These are phyloP conservation scores for Gaillardinia entomophila DNA, from an alignment of 805 yeast species.

Conservation along the genomic window DNA sequence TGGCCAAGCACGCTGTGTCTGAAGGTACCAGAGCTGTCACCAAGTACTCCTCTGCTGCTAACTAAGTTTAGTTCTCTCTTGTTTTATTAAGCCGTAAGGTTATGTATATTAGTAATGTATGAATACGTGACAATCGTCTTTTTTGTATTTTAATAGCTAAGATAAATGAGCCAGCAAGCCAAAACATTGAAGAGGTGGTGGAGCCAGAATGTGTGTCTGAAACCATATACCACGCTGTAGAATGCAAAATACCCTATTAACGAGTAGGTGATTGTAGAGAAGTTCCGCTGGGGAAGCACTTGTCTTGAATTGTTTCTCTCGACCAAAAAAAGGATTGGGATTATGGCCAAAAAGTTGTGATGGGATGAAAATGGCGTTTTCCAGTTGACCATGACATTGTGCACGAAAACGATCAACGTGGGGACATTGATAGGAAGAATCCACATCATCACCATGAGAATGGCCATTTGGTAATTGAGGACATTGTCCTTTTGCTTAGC, in stretches of 20 bases:
- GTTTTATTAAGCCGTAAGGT: slow-evolving; percentile 2
- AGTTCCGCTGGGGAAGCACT: slow-evolving; percentile 30
- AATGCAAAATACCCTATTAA: slow-evolving; percentile 48
- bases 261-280: slow-evolving; percentile 12
- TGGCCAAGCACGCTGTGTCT: slow-evolving; percentile 96
- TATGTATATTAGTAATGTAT: not conserved
- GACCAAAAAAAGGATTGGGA: slow-evolving; percentile 62
- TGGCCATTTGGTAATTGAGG: slow-evolving; percentile 56
- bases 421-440: slow-evolving; percentile 76
- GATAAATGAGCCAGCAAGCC: slow-evolving; percentile 44
- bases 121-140: not conserved
- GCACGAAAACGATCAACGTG: slow-evolving; percentile 72
- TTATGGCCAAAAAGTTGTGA: slow-evolving; percentile 72
- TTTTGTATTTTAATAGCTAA: not conserved
- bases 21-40: slow-evolving; percentile 99
- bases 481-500: slow-evolving; percentile 13
- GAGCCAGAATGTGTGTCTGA: slow-evolving; percentile 78
- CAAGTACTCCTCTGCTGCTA: slow-evolving; percentile 75
- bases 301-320: slow-evolving; percentile 49
- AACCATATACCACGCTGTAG: slow-evolving; percentile 68
- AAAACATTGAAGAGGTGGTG: slow-evolving; percentile 69
- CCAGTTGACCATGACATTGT: slow-evolving; percentile 74
- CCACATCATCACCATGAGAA: slow-evolving; percentile 69
- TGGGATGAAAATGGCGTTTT: slow-evolving; percentile 81
- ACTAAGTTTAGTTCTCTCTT: slow-evolving; percentile 12